Evolutionary conservation across 2,329 filamentous ascomycete genomes (phyloP).

Genomic region (Neoscytalidium dimidiatum): DNA sequence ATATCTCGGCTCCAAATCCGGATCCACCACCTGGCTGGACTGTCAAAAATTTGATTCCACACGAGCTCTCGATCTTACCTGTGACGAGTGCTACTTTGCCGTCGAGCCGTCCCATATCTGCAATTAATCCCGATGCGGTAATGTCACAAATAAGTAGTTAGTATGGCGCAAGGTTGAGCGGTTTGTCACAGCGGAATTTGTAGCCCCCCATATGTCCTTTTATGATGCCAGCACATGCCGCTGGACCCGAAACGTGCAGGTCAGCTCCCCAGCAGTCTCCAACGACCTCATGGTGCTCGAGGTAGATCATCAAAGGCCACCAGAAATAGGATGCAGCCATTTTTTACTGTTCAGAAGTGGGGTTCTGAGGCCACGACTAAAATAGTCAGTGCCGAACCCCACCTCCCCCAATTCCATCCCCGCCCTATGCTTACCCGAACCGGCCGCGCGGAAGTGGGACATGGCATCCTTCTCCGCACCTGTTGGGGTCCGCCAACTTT

Average conservation of each 20-base stretch:
- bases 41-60: not conserved
- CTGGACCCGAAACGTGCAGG: not conserved
- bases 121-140: not conserved
- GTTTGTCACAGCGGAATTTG: not conserved
- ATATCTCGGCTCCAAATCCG: slow-evolving; percentile 66
- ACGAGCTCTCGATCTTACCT: slow-evolving; percentile 29
- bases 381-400: not conserved
- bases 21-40: slow-evolving; percentile 54
- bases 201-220: not conserved
- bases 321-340: not conserved
- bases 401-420: not conserved
- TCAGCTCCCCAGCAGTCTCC: not conserved
- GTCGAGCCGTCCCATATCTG: slow-evolving; percentile 44
- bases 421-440: slow-evolving; percentile 2
- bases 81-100: slow-evolving; percentile 61
- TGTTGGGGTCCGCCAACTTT: not conserved
- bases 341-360: too few relatives aligned
- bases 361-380: not conserved
- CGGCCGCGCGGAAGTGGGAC: slow-evolving; percentile 2
- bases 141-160: not conserved
- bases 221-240: not conserved
- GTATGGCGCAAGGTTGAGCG: not conserved
- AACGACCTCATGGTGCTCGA: not conserved
- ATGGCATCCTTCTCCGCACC: not conserved
- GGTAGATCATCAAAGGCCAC: not conserved